phyloP scores from a whole-genome alignment of 306 rosid genomes.

The Dalbergia cultrata region DNA sequence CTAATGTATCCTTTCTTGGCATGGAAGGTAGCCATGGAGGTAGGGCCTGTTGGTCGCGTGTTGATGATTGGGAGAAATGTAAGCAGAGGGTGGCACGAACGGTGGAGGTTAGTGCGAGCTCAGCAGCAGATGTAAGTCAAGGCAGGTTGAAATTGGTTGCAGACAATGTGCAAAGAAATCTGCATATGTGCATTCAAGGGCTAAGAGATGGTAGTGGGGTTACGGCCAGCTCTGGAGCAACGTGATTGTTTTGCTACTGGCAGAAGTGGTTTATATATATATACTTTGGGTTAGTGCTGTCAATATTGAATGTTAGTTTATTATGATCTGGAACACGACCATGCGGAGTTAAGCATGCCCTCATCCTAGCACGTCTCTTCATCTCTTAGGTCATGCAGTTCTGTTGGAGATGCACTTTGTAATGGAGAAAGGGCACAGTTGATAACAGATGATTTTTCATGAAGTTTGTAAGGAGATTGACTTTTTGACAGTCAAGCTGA shows the following conservation, averaged over 20 bases:
- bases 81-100: constrained; percentile 76
- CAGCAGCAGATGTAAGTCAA: constrained; percentile 76
- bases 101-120: constrained; percentile 71
- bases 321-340: constrained; percentile 27
- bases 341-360: constrained; percentile 28
- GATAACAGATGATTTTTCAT: constrained; percentile 37
- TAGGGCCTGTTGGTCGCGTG: constrained; percentile 88
- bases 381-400: constrained; percentile 37
- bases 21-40: constrained; percentile 99
- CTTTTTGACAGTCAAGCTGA: constrained; percentile 38
- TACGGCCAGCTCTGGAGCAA: constrained; percentile 66
- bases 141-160: constrained; percentile 95
- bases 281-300: constrained; percentile 42
- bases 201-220: constrained; percentile 79
- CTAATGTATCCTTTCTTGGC: constrained; percentile 80
- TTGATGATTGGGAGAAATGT: constrained; percentile 96
- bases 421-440: constrained; percentile 41
- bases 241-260: constrained; percentile 54
- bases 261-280: constrained; percentile 35
- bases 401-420: constrained; percentile 41
- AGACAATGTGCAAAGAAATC: constrained; percentile 84
- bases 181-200: constrained; percentile 86
- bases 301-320: constrained; percentile 40
- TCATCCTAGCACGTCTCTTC: constrained; percentile 24
- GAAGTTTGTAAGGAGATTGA: constrained; percentile 40